Percentiles rank a stretch among this genome's conserved stretches.
phyloP scores from a whole-genome alignment of 139 green algal genomes.

The Chlorella sp. region DNA sequence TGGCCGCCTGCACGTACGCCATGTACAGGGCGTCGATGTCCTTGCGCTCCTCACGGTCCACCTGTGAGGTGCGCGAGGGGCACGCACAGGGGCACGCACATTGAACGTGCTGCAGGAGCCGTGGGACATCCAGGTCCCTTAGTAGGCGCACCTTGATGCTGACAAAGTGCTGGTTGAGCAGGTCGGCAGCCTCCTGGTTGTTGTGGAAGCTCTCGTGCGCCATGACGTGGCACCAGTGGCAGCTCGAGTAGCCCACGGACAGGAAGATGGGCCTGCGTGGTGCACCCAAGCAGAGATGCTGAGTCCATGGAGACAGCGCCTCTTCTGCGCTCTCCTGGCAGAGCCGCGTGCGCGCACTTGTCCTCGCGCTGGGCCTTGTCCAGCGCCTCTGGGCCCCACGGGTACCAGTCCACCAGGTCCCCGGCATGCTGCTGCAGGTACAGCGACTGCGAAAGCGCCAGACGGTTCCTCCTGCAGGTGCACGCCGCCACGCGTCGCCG shows the following conservation, averaged over 20 bases:
- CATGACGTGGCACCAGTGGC: slow-evolving; percentile 92
- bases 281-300: background rate
- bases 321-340: too few species aligned
- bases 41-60: slow-evolving; percentile 85
- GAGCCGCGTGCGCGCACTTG: slow-evolving; percentile 43
- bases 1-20: slow-evolving; percentile 36
- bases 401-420: slow-evolving; percentile 90
- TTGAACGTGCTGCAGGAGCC: too few species aligned
- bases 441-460: too few species aligned
- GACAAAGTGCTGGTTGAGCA: slow-evolving; percentile 62
- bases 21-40: slow-evolving; percentile 85
- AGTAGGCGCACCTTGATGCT: slow-evolving; percentile 11
- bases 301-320: too few species aligned
- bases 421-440: too few species aligned
- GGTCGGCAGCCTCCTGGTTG: slow-evolving; percentile 51
- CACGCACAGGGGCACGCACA: too few species aligned
- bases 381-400: slow-evolving; percentile 82
- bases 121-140: too few species aligned
- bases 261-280: slow-evolving; percentile 74
- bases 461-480: too few species aligned
- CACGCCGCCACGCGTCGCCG: too few species aligned
- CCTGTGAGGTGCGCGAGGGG: slow-evolving; percentile 31
- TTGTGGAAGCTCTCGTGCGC: slow-evolving; percentile 88
- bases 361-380: slow-evolving; percentile 47
- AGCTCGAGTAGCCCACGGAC: slow-evolving; percentile 75